Base-by-base conservation (phyloP, 768 basidiomycete genomes). In the Boletus coccyginus region DNA sequence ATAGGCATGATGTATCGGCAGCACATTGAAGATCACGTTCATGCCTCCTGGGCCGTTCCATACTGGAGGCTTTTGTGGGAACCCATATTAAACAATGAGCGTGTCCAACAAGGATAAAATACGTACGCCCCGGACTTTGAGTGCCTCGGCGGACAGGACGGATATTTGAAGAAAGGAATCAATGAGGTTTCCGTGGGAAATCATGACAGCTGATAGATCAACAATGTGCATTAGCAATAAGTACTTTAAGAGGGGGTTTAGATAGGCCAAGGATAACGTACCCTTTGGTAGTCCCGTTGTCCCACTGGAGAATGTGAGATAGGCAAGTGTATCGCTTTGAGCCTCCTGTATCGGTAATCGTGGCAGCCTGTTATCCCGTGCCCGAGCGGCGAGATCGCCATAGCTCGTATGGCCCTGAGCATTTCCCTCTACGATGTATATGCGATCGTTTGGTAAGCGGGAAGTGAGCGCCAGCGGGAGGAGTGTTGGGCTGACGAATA, bases 221-320 rank as follows among this genome's bases (percentile, higher is more conserved):
- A 35, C 5, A 33, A 49, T 48, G 6, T 11, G 17, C 7, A 19
- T 71, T n/a, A 55, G 49, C 27, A 27, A n/a, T n/a, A n/a, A n/a
- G n/a, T n/a, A n/a, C n/a, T 33, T 27, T 9, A 16, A 8, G 21
- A 32, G 44, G n/a, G 17, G 52, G 19, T 29, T 27, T 33, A 32
- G 11, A 24, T 48, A 17, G 17, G 12, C 36, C 54, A n/a, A 11
- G 7, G 3, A 17, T 7, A 8, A 57, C 65, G 8, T 27, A 84
- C 88, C 87, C 80, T 91, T 91, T 0, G 89, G 87, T 5, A 85
- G 72, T 0, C 90, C 89, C 56, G 80, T 90, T 0, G 90, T 91
- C 24, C 89, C 89, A 62, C 89, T 90, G 0, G 89, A 91, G 64
- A 88, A 89, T 0, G 86, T 74, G 4, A 91, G 73, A 66, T 90